These are phyloP conservation scores for Fomitopsis serialis DNA, from an alignment of 768 basidiomycete genomes.

Conservation along the genomic window DNA sequence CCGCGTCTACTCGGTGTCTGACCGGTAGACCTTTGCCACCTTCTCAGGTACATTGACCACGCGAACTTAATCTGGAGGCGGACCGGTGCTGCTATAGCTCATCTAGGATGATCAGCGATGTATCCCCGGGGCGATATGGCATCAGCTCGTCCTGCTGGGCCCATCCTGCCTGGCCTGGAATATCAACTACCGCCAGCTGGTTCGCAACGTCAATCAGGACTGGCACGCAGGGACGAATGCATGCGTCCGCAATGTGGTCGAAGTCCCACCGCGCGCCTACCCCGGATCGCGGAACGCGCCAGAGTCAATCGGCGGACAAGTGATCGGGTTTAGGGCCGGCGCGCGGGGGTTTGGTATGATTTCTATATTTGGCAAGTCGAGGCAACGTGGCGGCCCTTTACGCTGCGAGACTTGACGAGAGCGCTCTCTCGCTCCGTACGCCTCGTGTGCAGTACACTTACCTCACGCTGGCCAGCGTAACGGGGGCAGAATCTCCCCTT, in stretches of 20 bases:
- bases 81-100: constrained; percentile 1
- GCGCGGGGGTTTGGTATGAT: not conserved
- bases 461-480: constrained; percentile 8
- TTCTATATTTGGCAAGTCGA: not conserved
- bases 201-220: not conserved
- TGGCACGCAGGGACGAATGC: not conserved
- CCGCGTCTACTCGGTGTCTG: not conserved
- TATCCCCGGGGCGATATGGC: constrained; percentile 1
- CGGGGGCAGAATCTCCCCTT: constrained; percentile 9
- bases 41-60: not conserved
- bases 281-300: not conserved
- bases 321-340: constrained; percentile 7
- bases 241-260: not conserved
- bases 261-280: not conserved
- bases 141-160: not conserved
- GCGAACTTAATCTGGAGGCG: not conserved
- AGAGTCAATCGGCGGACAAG: not conserved
- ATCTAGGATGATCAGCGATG: constrained; percentile 3
- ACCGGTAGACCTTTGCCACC: not conserved
- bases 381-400: constrained; percentile 4
- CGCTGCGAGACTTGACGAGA: constrained; percentile 3
- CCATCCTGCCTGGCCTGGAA: not conserved
- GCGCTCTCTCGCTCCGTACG: constrained; percentile 9
- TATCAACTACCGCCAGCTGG: not conserved
- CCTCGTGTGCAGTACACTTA: constrained; percentile 19